Evolutionary conservation across 106 monocot genomes (phyloP).

Genomic region (Agapanthus africanus): DNA sequence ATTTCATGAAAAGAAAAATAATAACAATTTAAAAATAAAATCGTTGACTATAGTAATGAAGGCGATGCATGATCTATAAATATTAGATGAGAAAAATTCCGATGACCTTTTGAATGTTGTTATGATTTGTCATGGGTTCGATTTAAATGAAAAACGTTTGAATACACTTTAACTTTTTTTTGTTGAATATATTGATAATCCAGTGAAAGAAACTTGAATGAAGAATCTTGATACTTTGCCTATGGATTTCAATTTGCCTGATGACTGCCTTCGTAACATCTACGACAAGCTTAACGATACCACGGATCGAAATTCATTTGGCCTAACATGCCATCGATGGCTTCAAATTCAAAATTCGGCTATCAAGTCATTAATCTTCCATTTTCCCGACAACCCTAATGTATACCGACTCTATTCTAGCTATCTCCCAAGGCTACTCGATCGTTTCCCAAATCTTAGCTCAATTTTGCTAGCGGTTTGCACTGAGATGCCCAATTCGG

Average conservation of each 20-base stretch:
- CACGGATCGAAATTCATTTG: slow-evolving; percentile 56
- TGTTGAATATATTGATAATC: no score
- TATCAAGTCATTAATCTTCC: slow-evolving; percentile 44
- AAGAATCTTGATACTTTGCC: no score
- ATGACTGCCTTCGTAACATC: slow-evolving; percentile 49
- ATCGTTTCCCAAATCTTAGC: slow-evolving; percentile 46
- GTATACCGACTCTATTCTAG: slow-evolving; percentile 17
- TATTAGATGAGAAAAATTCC: no score
- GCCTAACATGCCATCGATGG: slow-evolving; percentile 64
- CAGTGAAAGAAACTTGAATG: no score
- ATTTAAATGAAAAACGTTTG: no score
- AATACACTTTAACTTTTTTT: no score
- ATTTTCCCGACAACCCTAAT: slow-evolving; percentile 34
- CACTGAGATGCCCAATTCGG: slow-evolving; percentile 50
- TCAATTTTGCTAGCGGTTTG: slow-evolving; percentile 47
- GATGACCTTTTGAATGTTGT: no score
- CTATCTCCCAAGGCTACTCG: slow-evolving; percentile 45
- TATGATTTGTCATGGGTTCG: no score
- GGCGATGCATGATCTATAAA: no score
- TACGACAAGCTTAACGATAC: slow-evolving; percentile 34
- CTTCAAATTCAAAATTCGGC: slow-evolving; percentile 52
- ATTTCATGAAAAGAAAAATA: no score
- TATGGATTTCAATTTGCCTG: slow-evolving; percentile 24
- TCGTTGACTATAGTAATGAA: no score
- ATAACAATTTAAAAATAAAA: no score